Percentiles rank a stretch among this genome's conserved stretches.
Evolutionary conservation across 768 basidiomycete genomes (phyloP).

Genomic region (Calocera cornea): DNA sequence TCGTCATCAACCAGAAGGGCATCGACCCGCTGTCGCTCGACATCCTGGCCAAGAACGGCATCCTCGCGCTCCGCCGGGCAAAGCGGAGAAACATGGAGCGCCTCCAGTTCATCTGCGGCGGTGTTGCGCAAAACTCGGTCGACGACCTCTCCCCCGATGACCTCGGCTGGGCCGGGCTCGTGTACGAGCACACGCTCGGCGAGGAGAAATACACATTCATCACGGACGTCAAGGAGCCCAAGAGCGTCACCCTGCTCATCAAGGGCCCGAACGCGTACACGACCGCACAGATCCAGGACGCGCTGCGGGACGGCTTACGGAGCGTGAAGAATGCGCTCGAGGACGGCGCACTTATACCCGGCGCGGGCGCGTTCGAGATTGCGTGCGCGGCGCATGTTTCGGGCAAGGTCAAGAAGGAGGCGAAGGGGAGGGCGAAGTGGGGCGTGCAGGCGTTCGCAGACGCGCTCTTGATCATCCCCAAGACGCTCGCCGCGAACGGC

Average conservation of each 20-base stretch:
- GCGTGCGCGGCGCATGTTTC: constrained; percentile 76
- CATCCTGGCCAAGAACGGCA: constrained; percentile 91
- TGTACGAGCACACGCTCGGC: constrained; percentile 97
- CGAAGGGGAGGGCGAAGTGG: constrained; percentile 92
- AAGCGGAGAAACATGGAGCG: constrained; percentile 99
- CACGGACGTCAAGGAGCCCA: constrained; percentile 90
- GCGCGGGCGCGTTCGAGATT: constrained; percentile 96
- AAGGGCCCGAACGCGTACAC: constrained; percentile 97
- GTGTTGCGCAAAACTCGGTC: constrained; percentile 92
- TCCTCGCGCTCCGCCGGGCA: constrained; percentile 83
- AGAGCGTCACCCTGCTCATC: constrained; percentile 88
- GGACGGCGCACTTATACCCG: constrained; percentile 76
- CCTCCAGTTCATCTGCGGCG: constrained; percentile 86
- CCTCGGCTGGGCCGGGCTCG: constrained; percentile 93
- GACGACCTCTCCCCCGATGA: constrained; percentile 86
- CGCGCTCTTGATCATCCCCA: constrained; percentile 85
- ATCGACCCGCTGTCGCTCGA: constrained; percentile 96
- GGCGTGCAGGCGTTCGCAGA: constrained; percentile 96
- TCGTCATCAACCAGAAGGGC: constrained; percentile 96
- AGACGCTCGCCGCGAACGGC: constrained; percentile 89
- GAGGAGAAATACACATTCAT: constrained; percentile 98
- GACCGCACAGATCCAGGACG: constrained; percentile 91
- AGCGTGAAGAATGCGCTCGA: constrained; percentile 95
- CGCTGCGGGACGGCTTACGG: constrained; percentile 90
- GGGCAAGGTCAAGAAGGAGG: constrained; percentile 62